A percentile compares a stretch with the other conserved stretches of the same genome.
phyloP scores from a whole-genome alignment of 139 green algal species.

The Chlorella sorokiniana region DNA sequence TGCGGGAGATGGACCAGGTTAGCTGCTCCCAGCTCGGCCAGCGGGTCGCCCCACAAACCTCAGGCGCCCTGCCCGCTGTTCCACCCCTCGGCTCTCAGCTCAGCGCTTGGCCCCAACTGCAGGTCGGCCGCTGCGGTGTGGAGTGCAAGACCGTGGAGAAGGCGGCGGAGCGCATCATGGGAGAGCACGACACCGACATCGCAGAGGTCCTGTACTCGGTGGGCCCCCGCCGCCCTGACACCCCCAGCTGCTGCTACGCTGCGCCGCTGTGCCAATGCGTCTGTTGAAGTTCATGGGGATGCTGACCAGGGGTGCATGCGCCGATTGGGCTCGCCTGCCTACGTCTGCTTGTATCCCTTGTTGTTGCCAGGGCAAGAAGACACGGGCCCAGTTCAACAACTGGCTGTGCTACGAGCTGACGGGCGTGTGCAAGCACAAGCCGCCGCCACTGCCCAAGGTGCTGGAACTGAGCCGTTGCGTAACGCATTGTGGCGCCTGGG shows the following conservation, averaged over 20 bases:
- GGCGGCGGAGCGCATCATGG: slow-evolving; percentile 70
- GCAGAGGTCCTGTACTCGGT: slow-evolving; percentile 59
- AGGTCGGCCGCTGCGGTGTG: slow-evolving; percentile 55
- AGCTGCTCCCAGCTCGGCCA: slow-evolving; percentile 39
- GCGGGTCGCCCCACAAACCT: no score
- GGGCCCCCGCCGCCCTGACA: no score
- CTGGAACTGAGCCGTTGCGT: not conserved
- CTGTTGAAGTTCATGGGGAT: not conserved
- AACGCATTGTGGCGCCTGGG: not conserved
- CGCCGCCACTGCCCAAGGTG: slow-evolving; percentile 59
- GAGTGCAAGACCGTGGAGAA: slow-evolving; percentile 83
- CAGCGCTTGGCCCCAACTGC: not conserved
- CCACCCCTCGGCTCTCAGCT: not conserved
- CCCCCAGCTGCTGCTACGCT: no score
- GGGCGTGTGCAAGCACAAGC: slow-evolving; percentile 58
- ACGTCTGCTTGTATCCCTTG: not conserved
- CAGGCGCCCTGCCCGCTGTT: not conserved
- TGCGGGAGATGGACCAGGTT: slow-evolving; percentile 66
- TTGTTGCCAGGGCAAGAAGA: slow-evolving; percentile 35
- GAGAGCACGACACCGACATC: slow-evolving; percentile 73
- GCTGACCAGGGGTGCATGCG: not conserved
- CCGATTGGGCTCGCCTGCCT: no score
- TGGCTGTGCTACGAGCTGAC: slow-evolving; percentile 77
- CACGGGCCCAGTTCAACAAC: slow-evolving; percentile 55
- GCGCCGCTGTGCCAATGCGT: not conserved